These are phyloP conservation scores for Lentinula detonsa DNA, from an alignment of 768 basidiomycete species.

Conservation along the genomic window DNA sequence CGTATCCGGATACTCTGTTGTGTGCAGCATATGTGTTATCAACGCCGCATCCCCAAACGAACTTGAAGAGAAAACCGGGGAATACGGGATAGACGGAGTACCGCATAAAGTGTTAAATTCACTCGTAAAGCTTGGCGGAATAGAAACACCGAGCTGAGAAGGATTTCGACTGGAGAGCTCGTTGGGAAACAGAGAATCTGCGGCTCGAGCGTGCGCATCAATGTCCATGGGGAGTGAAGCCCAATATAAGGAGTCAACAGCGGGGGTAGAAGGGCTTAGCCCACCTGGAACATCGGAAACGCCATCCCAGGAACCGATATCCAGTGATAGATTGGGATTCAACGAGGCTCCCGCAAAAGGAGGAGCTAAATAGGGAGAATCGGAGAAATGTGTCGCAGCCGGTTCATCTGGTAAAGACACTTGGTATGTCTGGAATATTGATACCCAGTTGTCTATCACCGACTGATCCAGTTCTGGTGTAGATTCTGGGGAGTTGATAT, in stretches of 20 bases:
- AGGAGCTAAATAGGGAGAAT: conserved; percentile 2
- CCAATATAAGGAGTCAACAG: neutral
- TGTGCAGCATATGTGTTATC: conserved; percentile 9
- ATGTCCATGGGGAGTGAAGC: neutral
- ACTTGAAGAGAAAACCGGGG: conserved; percentile 24
- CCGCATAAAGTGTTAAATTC: neutral
- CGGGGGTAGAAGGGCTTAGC: neutral
- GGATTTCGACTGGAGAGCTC: neutral
- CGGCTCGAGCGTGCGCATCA: neutral
- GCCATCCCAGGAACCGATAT: conserved; percentile 5
- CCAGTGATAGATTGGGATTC: conserved; percentile 3
- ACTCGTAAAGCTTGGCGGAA: neutral
- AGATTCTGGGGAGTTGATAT: conserved; percentile 5
- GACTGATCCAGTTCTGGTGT: conserved; percentile 26
- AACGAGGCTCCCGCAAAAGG: conserved; percentile 4
- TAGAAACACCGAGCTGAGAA: conserved; percentile 18
- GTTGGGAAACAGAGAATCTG: neutral
- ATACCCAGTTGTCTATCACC: conserved; percentile 46
- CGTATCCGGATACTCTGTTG: neutral
- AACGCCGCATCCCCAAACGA: conserved; percentile 16
- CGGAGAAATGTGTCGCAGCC: neutral
- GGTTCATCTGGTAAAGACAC: conserved; percentile 8
- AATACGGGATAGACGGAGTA: conserved; percentile 17
- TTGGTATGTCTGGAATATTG: conserved; percentile 41
- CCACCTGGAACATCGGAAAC: neutral